phyloP scores from a whole-genome alignment of 2,329 filamentous ascomycete species.

The Fusarium liriodendri region DNA sequence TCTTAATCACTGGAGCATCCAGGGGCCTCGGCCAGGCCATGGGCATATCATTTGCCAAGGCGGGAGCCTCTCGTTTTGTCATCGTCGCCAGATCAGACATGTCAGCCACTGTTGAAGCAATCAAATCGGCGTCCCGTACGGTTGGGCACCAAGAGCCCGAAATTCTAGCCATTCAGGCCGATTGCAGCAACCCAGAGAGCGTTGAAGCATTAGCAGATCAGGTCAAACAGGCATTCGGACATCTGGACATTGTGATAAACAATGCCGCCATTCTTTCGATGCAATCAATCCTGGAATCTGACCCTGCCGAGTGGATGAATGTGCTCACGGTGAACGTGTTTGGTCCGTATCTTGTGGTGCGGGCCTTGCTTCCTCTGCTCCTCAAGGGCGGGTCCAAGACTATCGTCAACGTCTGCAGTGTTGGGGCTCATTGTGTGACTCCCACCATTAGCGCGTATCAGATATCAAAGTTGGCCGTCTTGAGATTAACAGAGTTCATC shows the following conservation, averaged over 20 bases:
- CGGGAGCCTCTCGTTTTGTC: slow-evolving; percentile 63
- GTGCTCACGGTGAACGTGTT: slow-evolving; percentile 63
- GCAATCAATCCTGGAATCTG: slow-evolving; percentile 48
- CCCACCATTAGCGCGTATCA: slow-evolving; percentile 25
- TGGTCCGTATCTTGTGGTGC: slow-evolving; percentile 58
- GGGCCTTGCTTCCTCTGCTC: slow-evolving; percentile 61
- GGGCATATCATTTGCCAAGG: slow-evolving; percentile 65
- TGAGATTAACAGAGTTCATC: slow-evolving; percentile 29
- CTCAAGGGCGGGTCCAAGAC: slow-evolving; percentile 50
- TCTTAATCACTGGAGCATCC: slow-evolving; percentile 67
- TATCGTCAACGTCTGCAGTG: slow-evolving; percentile 60
- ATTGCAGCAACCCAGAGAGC: slow-evolving; percentile 49
- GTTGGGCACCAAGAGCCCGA: slow-evolving; percentile 44
- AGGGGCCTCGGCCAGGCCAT: slow-evolving; percentile 65
- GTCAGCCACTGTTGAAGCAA: slow-evolving; percentile 44
- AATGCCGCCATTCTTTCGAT: slow-evolving; percentile 56
- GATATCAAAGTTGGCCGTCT: slow-evolving; percentile 27
- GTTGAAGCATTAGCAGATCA: slow-evolving; percentile 44
- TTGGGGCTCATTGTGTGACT: slow-evolving; percentile 14
- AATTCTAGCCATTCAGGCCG: slow-evolving; percentile 54
- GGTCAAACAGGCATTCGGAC: slow-evolving; percentile 45
- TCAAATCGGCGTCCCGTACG: slow-evolving; percentile 48
- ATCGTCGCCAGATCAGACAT: slow-evolving; percentile 62
- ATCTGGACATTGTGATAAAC: slow-evolving; percentile 56
- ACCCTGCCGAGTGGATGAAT: slow-evolving; percentile 56